Percentiles rank a stretch among this genome's conserved stretches.
phyloP scores from a whole-genome alignment of 2,329 filamentous ascomycete genomes.

The Apiospora koreana region DNA sequence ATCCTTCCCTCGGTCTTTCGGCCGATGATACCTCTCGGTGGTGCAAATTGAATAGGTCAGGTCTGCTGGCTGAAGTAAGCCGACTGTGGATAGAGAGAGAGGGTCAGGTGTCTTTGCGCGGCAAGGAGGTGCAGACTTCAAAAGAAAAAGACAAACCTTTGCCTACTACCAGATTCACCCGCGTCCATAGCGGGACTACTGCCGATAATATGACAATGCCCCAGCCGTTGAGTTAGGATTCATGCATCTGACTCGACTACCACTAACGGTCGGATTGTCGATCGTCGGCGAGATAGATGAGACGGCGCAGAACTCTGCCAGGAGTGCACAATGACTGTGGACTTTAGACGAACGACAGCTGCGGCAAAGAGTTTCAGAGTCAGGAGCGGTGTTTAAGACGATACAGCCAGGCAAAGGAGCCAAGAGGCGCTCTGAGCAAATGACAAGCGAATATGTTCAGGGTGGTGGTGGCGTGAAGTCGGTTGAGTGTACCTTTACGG shows the following conservation, averaged over 20 bases:
- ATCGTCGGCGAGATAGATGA: conserved; percentile 14
- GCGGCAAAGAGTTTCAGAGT: conserved; percentile 4
- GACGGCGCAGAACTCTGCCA: conserved; percentile 17
- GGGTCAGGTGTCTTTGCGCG: conserved; percentile 24
- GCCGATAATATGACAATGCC: conserved; percentile 33
- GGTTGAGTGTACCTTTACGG: not conserved
- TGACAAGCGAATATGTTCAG: not conserved
- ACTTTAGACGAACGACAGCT: conserved; percentile 1
- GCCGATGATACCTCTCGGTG: conserved; percentile 23
- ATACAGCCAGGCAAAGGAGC: not conserved
- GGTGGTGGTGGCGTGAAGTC: not conserved
- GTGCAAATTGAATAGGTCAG: conserved; percentile 29
- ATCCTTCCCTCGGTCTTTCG: conserved; percentile 26
- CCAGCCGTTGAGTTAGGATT: conserved; percentile 32
- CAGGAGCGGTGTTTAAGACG: not conserved
- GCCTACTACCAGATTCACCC: conserved; percentile 37
- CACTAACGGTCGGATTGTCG: conserved; percentile 11
- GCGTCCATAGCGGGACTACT: conserved; percentile 38
- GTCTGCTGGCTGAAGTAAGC: conserved; percentile 30
- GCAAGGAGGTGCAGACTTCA: conserved; percentile 17
- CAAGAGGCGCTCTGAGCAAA: not conserved
- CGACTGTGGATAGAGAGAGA: conserved; percentile 28
- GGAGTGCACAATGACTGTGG: not conserved
- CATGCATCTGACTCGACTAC: conserved; percentile 33
- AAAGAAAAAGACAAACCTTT: conserved; percentile 33